Evolutionary conservation across 768 basidiomycete genomes (phyloP), one percentile per base, ranked within the genome.

Genomic region (Saitozyma podzolica): DNA sequence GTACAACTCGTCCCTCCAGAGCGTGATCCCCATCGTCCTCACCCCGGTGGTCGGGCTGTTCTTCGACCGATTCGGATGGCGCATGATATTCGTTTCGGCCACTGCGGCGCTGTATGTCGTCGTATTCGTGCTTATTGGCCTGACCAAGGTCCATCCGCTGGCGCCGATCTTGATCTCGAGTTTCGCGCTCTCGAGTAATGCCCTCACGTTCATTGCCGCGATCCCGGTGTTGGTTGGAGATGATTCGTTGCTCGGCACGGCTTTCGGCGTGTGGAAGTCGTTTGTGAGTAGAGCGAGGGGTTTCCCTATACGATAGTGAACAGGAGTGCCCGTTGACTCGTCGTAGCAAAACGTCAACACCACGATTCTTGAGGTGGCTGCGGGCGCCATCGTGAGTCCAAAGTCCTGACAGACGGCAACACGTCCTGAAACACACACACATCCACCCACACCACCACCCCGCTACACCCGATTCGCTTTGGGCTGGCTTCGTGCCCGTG

Each of bases 21-120:
- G 70, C 40, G 59, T 79, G 49, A 74, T 79, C 17, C 76, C 78
- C 0, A 77, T 79, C 61, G 65, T 79, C 19, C 51, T 78, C 42
- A 78, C 74, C 9, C 78, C 78, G 2, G n/a, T 70, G 10, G 64
- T 74, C 9, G 78, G 78, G 2, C 42, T 60, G 49, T 75, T 69
- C 49, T 78, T 79, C 57, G 78, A 79, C 56, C 58, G 67, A 13
- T 73, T 70, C 54, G 78, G 78, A 2, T 68, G 67, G 51, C 54
- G 78, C 29, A 77, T 71, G 68, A 42, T 65, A 54, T 74, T 77
- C 61, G 72, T 76, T 3, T 71, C 75, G 0, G 58, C 59, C 16
- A 75, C 75, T 0, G 78, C 71, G 16, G 62, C 70, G 2, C 67
- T 80, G 13, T 77, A 75, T 62, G 64, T 78, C 17, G 58, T 76